Evolutionary conservation across 768 basidiomycete genomes (phyloP).

Genomic region (Tubosaeta brunneosetosa): DNA sequence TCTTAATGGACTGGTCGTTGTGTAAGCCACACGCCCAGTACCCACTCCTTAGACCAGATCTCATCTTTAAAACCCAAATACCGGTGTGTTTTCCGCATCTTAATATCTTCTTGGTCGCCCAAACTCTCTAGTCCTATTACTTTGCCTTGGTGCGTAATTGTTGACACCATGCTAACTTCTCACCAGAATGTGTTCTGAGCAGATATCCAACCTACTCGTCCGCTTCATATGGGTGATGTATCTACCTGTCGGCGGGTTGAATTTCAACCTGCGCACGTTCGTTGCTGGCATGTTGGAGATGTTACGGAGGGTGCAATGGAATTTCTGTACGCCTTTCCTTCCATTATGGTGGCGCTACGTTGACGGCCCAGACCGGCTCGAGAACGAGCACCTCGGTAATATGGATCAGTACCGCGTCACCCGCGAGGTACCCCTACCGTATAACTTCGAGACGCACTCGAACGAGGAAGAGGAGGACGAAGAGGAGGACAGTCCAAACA

Average conservation of each 20-base stretch:
- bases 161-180: neutral
- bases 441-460: conserved; percentile 50
- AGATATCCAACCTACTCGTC: conserved; percentile 60
- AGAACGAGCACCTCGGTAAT: conserved; percentile 94
- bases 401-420: conserved; percentile 91
- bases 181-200: neutral
- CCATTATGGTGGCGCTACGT: neutral
- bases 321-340: conserved; percentile 62
- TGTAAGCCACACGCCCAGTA: conserved; percentile 51
- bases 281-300: conserved; percentile 70
- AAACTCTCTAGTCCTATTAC: conserved; percentile 59
- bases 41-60: conserved; percentile 63
- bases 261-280: conserved; percentile 56
- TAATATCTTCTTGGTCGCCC: neutral
- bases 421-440: conserved; percentile 80
- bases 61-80: conserved; percentile 64
- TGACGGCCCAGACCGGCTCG: conserved; percentile 54
- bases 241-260: conserved; percentile 52
- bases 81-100: conserved; percentile 37
- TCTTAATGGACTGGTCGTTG: conserved; percentile 94
- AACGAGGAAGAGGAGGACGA: conserved; percentile 44
- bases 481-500: conserved; percentile 6
- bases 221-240: conserved; percentile 84
- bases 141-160: conserved; percentile 58
- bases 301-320: conserved; percentile 83